Evolutionary conservation across 345 rosid genomes (phyloP), one percentile per base, ranked within the genome.

Genomic region (Eutrema yunnanense): DNA sequence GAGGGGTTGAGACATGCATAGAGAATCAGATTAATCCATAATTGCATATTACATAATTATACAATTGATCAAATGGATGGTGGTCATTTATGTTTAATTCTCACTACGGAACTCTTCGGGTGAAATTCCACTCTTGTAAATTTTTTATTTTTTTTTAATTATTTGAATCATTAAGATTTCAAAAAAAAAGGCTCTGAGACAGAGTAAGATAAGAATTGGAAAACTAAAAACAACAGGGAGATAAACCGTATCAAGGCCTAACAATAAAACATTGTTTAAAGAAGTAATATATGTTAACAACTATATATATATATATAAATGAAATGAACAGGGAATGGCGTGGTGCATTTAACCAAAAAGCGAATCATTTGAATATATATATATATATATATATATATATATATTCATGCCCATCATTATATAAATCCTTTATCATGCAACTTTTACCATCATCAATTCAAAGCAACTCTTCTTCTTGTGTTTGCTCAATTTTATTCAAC

Each of bases 391-490:
- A 16, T 16, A 16, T 16, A 16, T 37, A 19, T 33, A 42, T 54
- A 44, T n/a, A 66, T 47, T 52, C 30, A 36, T 47, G 11, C 58
- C 71, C 74, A 70, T 59, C 74, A 70, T 38, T 71, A 60, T 60
- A 60, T 71, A 49, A 49, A 38, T 22, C 67, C 40, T 58, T 60
- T 60, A 49, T 49, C 74, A 60, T 49, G 74, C 67, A 60, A 0
- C 67, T 70, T 49, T 71, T 71, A 29, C 19, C 67, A 60, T 71
- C 67, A 60, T 60, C 67, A 60, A 49, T 49, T 49, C 40, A 70
- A 59, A 70, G 30, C 74, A 70, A 37, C 8, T 36, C 16, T 70
- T 43, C 54, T 43, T 58, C 38, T 59, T 59, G 74, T 59, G 67
- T 56, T 30, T 52, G 52, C 32, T 67, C 52, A 29, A 4, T 14